Evolutionary conservation across 2,329 filamentous ascomycete genomes (phyloP).

Genomic region (Phyllosticta capitalensis): DNA sequence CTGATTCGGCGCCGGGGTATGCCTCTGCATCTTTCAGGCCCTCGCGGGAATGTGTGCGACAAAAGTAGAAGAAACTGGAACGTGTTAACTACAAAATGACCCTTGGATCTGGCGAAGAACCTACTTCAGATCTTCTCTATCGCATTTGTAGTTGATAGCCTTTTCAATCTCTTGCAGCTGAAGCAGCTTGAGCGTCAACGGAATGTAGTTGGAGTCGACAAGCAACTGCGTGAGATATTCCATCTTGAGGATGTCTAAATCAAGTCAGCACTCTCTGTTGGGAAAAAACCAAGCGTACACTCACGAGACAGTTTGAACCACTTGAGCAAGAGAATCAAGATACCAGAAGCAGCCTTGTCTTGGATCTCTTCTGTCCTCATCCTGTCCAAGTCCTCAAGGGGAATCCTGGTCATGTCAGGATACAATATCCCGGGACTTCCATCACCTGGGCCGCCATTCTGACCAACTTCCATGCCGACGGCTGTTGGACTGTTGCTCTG

Average conservation of each 20-base stretch:
- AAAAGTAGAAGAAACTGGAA: slow-evolving; percentile 80
- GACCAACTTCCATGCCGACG: slow-evolving; percentile 31
- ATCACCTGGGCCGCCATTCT: slow-evolving; percentile 28
- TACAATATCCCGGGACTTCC: slow-evolving; percentile 20
- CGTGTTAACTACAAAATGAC: slow-evolving; percentile 14
- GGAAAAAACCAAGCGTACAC: slow-evolving; percentile 27
- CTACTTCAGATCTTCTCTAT: slow-evolving; percentile 72
- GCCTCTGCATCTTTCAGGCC: slow-evolving; percentile 24
- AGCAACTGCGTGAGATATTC: slow-evolving; percentile 92
- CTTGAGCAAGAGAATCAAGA: slow-evolving; percentile 78
- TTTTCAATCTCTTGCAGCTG: slow-evolving; percentile 91
- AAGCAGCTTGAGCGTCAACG: slow-evolving; percentile 84
- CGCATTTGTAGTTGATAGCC: slow-evolving; percentile 74
- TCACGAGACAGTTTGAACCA: slow-evolving; percentile 93
- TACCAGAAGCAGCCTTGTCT: slow-evolving; percentile 83
- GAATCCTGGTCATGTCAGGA: slow-evolving; percentile 17
- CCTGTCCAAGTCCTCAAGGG: slow-evolving; percentile 67
- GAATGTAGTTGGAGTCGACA: slow-evolving; percentile 90
- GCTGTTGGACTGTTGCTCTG: slow-evolving; percentile 39
- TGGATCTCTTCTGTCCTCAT: slow-evolving; percentile 77
- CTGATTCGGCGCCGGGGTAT: slow-evolving; percentile 22
- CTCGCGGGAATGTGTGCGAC: slow-evolving; percentile 62
- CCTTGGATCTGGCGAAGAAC: slow-evolving; percentile 15
- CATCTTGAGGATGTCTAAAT: slow-evolving; percentile 78
- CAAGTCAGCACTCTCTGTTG: slow-evolving; percentile 14